Evolutionary conservation across 768 basidiomycete genomes (phyloP).

Genomic region (Lactarius hengduanensis): DNA sequence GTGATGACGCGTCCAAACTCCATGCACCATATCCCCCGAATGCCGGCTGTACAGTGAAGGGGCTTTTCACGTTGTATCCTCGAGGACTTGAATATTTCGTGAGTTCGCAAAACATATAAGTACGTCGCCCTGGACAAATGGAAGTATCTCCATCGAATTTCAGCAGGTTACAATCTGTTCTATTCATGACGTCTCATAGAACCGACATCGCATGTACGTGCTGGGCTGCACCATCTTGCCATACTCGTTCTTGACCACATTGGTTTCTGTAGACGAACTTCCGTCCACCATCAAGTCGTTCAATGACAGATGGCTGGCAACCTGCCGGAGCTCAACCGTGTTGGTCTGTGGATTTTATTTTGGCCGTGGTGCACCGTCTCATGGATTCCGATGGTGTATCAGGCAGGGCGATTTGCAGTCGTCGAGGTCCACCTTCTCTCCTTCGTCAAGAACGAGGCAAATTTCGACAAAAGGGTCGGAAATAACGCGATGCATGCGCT

Average conservation of each 20-base stretch:
- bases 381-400: neutral
- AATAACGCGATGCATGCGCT: slow-evolving; percentile 12
- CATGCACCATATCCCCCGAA: too few relatives aligned
- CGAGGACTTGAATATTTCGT: too few relatives aligned
- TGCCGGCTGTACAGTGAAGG: too few relatives aligned
- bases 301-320: slow-evolving; percentile 24
- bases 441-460: slow-evolving; percentile 11
- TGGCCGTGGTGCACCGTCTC: too few relatives aligned
- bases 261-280: slow-evolving; percentile 18
- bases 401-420: slow-evolving; percentile 22
- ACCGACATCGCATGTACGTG: slow-evolving; percentile 25
- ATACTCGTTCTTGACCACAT: neutral
- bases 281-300: slow-evolving; percentile 23
- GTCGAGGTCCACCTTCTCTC: slow-evolving; percentile 22
- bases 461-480: neutral
- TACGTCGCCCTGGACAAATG: too few relatives aligned
- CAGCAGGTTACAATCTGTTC: too few relatives aligned
- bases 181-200: slow-evolving; percentile 9
- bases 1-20: too few relatives aligned
- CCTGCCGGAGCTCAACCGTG: slow-evolving; percentile 16
- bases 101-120: too few relatives aligned
- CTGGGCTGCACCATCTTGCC: neutral
- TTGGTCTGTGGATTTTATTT: slow-evolving; percentile 16
- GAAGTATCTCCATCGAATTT: too few relatives aligned
- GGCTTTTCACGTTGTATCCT: too few relatives aligned